Evolutionary conservation across 306 rosid genomes (phyloP).

Genomic region (Quercus engelmannii): DNA sequence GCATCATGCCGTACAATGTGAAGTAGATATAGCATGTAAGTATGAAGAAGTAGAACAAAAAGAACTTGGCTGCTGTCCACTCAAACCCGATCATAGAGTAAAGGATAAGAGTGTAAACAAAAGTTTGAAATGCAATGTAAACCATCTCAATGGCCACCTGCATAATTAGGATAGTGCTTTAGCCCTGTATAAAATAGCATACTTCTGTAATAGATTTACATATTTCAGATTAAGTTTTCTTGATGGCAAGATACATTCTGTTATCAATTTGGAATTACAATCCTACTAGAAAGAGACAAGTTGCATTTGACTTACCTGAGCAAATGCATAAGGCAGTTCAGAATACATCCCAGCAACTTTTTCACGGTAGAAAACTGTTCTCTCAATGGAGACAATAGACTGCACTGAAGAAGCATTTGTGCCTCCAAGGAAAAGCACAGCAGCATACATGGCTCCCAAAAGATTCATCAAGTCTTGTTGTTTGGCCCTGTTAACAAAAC

Average conservation of each 20-base stretch:
- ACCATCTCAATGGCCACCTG: conserved; percentile 74
- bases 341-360: conserved; percentile 86
- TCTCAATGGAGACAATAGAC: conserved; percentile 55
- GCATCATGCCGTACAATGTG: conserved; percentile 82
- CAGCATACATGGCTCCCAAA: conserved; percentile 62
- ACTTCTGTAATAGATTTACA: neutral
- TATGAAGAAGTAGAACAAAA: conserved; percentile 73
- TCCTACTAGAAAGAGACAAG: neutral
- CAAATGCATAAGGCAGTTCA: conserved; percentile 63
- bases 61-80: conserved; percentile 39
- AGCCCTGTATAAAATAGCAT: neutral
- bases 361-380: conserved; percentile 82
- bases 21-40: conserved; percentile 67
- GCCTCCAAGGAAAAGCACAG: conserved; percentile 68
- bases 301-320: conserved; percentile 43
- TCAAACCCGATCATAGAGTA: conserved; percentile 75
- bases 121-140: conserved; percentile 52
- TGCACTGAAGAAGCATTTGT: conserved; percentile 53
- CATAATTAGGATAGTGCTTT: neutral
- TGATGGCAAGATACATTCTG: neutral
- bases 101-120: conserved; percentile 35
- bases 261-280: neutral
- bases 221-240: neutral
- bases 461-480: conserved; percentile 57
- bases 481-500: conserved; percentile 28